Conservation (phyloP, 1,139 yeast species). For the Barnettozyma hawaiiensis region DNA sequence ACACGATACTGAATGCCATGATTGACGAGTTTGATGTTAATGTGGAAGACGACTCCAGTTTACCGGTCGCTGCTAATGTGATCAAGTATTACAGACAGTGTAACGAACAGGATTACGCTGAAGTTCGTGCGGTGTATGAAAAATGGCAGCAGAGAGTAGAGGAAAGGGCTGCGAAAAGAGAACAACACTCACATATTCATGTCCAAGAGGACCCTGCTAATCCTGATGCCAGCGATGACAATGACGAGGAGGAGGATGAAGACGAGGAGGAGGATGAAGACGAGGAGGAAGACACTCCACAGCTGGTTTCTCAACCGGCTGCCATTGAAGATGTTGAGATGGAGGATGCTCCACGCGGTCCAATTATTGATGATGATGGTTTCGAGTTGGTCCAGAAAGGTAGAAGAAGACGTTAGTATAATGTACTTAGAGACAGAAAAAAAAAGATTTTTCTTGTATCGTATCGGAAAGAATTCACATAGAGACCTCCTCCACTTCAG, state of each 20-base stretch:
- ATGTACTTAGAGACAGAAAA: background rate
- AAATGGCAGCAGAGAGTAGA: slow-evolving; percentile 52
- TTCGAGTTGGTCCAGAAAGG: slow-evolving; percentile 79
- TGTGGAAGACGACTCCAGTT: slow-evolving; percentile 85
- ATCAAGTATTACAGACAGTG: slow-evolving; percentile 65
- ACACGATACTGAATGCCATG: slow-evolving; percentile 82
- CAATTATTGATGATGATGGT: slow-evolving; percentile 88
- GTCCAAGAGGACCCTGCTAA: slow-evolving; percentile 55
- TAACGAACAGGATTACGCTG: slow-evolving; percentile 41
- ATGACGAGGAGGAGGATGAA: slow-evolving; percentile 40
- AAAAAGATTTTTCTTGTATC: too few species aligned
- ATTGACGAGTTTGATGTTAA: slow-evolving; percentile 88
- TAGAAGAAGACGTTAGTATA: slow-evolving; percentile 29
- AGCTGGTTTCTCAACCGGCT: slow-evolving; percentile 12
- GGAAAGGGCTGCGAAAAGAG: slow-evolving; percentile 28
- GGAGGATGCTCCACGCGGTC: slow-evolving; percentile 36
- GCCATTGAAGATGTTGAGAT: slow-evolving; percentile 36
- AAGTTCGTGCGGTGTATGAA: slow-evolving; percentile 54
- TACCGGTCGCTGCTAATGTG: slow-evolving; percentile 63
- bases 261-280: slow-evolving; percentile 26
- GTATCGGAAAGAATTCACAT: background rate
- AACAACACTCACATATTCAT: slow-evolving; percentile 32
- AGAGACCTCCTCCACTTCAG: background rate
- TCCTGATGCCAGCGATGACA: slow-evolving; percentile 47
- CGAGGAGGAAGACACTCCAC: slow-evolving; percentile 29